Evolutionary conservation across 2,329 filamentous ascomycete species (phyloP).

Genomic region (Venturia nashicola): DNA sequence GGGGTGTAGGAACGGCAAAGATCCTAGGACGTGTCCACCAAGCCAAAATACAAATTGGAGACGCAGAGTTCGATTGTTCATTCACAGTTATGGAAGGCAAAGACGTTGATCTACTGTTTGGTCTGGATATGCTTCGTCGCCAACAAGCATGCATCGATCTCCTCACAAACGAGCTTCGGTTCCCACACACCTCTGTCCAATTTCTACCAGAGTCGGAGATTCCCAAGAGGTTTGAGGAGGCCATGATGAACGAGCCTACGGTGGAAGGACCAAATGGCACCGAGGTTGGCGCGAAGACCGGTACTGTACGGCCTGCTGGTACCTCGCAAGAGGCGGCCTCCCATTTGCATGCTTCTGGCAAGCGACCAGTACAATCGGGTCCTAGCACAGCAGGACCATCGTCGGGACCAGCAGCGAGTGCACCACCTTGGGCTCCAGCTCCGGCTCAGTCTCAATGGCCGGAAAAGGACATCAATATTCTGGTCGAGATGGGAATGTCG

Average conservation of each 20-base stretch:
- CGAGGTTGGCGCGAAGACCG: conserved; percentile 71
- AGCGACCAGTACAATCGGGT: conserved; percentile 10
- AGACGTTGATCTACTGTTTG: conserved; percentile 82
- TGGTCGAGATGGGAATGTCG: conserved; percentile 67
- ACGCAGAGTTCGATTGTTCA: conserved; percentile 76
- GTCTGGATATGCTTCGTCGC: conserved; percentile 91
- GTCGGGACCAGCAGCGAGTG: neutral
- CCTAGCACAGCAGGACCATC: conserved; percentile 5
- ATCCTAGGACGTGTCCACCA: conserved; percentile 94
- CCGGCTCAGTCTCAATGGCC: conserved; percentile 29
- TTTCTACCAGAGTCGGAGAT: conserved; percentile 92
- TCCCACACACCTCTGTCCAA: conserved; percentile 75
- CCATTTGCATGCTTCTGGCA: conserved; percentile 8
- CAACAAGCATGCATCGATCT: conserved; percentile 91
- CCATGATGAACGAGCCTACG: conserved; percentile 65
- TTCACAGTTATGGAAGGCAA: conserved; percentile 99
- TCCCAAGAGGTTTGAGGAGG: conserved; percentile 66
- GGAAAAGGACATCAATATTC: conserved; percentile 59
- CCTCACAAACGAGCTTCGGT: conserved; percentile 69
- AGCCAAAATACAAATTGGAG: conserved; percentile 87
- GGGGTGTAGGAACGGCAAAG: conserved; percentile 84
- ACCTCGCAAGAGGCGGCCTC: conserved; percentile 18
- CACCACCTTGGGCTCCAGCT: conserved; percentile 11
- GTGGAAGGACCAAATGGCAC: conserved; percentile 81
- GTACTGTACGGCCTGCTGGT: conserved; percentile 50